phyloP scores from a whole-genome alignment of 1,284 basidiomycete species.

The Moniliella sp. region DNA sequence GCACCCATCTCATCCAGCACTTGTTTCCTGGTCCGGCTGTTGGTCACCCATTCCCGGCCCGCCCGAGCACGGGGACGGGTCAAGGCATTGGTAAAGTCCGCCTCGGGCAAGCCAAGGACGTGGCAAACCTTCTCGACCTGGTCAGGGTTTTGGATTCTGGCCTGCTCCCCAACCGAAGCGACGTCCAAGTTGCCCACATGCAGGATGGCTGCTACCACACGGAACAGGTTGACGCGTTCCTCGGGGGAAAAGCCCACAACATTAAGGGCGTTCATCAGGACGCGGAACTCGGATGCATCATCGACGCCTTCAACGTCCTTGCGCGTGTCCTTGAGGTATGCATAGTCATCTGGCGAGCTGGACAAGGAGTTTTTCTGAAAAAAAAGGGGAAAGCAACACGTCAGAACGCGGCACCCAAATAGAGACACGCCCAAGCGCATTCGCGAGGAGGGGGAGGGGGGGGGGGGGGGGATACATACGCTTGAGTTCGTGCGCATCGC shows the following conservation, averaged over 20 bases:
- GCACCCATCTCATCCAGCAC: constrained; percentile 77
- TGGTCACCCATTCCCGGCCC: constrained; percentile 87
- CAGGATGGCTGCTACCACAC: constrained; percentile 74
- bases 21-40: constrained; percentile 72
- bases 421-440: neutral
- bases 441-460: constrained; percentile 39
- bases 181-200: constrained; percentile 88
- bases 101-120: constrained; percentile 68
- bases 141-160: constrained; percentile 43
- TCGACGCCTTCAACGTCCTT: constrained; percentile 83
- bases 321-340: constrained; percentile 71
- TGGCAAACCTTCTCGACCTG: constrained; percentile 63
- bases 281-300: constrained; percentile 67
- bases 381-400: too few relatives aligned
- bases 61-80: constrained; percentile 55
- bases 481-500: constrained; percentile 32
- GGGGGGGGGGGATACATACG: constrained; percentile 40
- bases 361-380: constrained; percentile 46
- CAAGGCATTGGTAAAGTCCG: constrained; percentile 61
- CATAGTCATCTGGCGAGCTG: constrained; percentile 53
- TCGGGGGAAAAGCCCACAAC: constrained; percentile 61
- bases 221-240: constrained; percentile 80
- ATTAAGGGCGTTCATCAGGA: constrained; percentile 58
- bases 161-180: constrained; percentile 53
- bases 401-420: constrained; percentile 38